Evolutionary conservation across 106 monocot genomes (phyloP), one percentile per base, ranked within the genome.

Genomic region (Dioscorea zingiberensis): DNA sequence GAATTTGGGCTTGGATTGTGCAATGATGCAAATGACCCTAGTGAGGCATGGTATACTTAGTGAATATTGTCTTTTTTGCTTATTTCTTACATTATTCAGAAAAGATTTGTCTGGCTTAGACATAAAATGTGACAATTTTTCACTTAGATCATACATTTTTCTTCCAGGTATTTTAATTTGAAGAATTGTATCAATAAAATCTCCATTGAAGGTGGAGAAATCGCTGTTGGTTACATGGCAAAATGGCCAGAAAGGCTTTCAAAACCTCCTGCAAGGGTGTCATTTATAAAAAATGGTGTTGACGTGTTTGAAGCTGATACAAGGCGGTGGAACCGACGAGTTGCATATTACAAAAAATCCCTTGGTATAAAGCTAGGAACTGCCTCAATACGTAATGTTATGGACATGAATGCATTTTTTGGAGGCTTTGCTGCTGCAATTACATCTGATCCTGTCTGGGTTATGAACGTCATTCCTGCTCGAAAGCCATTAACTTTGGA

Each of bases 351-450:
- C 55, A 92, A 86, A 67, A 92, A 78, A 56, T 77, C 68, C 13
- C 83, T 92, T 44, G 87, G 83, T 9, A 18, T 92, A 48, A 89
- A 88, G 76, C 70, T 91, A 17, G 97, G 92, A 8, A 81, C 70
- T 55, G 27, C 77, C 19, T 21, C 58, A 12, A 65, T 92, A 26
- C 86, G 84, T 48, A 98, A 98, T 78, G 71, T 98, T 54, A 92
- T 98, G 92, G 92, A 98, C 65, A 92, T 98, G 97, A 98, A 92
- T 82, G 92, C 97, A 24, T 84, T 84, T 76, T 79, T 92, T 63
- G 97, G 97, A 55, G 86, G 97, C 29, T 98, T 92, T 82, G 92
- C 97, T 7, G 81, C 97, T 13, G 92, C 88, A 32, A 24, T 89
- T 63, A 48, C 55, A 2, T 72, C 71, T 69, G 86, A 92, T 53